Evolutionary conservation across 176 grass and related monocot species (phyloP).

Genomic region (Areca catechu): DNA sequence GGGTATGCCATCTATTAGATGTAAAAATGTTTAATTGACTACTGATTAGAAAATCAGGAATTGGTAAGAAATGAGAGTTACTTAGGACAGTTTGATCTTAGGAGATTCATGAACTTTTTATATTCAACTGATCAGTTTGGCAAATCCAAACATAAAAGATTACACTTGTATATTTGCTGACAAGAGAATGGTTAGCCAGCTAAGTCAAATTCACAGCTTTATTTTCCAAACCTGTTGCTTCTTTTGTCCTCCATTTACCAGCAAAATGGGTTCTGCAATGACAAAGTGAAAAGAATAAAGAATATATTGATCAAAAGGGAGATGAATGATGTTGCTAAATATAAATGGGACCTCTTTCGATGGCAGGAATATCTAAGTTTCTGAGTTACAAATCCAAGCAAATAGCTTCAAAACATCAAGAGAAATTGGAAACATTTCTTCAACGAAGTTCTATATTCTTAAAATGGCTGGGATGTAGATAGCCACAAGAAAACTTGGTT

Average conservation of each 20-base stretch:
- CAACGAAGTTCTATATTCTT: neutral
- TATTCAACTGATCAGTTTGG: too few species aligned
- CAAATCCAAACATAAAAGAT: too few species aligned
- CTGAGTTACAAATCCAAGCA: neutral
- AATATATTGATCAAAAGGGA: neutral
- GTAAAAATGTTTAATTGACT: too few species aligned
- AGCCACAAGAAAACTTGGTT: neutral
- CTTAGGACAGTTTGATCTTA: too few species aligned
- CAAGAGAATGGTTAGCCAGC: too few species aligned
- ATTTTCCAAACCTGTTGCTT: neutral
- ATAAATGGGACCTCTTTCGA: neutral
- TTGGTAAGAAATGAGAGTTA: too few species aligned
- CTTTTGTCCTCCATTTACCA: constrained; percentile 31
- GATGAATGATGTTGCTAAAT: neutral
- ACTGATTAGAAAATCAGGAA: too few species aligned
- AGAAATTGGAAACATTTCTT: neutral
- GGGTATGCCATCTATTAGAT: too few species aligned
- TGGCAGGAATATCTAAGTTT: neutral
- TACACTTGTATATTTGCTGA: too few species aligned
- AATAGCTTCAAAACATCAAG: too few species aligned
- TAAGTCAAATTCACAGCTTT: constrained; percentile 16
- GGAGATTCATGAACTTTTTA: too few species aligned
- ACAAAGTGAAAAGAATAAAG: constrained; percentile 22
- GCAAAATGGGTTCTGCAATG: constrained; percentile 59
- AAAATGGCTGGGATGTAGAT: too few species aligned